Conservation (phyloP, 2,329 filamentous ascomycete species). For the Sarocladiaceae sp. region DNA sequence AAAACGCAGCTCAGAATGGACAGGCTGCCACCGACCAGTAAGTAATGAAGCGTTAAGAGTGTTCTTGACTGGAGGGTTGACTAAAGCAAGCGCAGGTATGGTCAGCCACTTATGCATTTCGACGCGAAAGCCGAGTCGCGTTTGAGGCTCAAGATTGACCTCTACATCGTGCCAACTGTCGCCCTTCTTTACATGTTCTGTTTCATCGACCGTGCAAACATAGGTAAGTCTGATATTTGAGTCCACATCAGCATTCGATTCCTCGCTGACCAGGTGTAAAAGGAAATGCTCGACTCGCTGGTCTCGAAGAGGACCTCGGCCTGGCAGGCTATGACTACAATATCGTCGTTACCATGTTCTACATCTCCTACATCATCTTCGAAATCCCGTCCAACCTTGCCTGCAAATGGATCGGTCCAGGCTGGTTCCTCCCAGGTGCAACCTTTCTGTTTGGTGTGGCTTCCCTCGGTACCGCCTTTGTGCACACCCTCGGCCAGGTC, state of each 20-base stretch:
- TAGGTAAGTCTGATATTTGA: conserved; percentile 56
- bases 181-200: conserved; percentile 52
- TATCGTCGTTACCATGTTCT: conserved; percentile 30
- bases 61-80: background rate
- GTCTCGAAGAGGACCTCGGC: conserved; percentile 30
- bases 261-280: background rate
- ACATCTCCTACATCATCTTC: conserved; percentile 47
- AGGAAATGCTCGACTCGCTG: conserved; percentile 51
- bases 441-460: conserved; percentile 60
- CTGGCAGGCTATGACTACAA: conserved; percentile 29
- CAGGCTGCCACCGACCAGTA: conserved; percentile 12
- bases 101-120: conserved; percentile 42
- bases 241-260: conserved; percentile 44
- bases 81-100: conserved; percentile 30
- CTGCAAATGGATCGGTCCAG: conserved; percentile 66
- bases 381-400: conserved; percentile 61
- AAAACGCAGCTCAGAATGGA: conserved; percentile 9
- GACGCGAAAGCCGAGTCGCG: conserved; percentile 49
- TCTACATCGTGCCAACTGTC: conserved; percentile 57
- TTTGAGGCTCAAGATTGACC: conserved; percentile 57
- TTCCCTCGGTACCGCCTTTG: conserved; percentile 36
- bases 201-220: conserved; percentile 36
- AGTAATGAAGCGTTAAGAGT: background rate
- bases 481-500: conserved; percentile 40
- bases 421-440: conserved; percentile 61